Base-by-base conservation (phyloP, 805 yeast species). In the Ogataea ramenticola region DNA sequence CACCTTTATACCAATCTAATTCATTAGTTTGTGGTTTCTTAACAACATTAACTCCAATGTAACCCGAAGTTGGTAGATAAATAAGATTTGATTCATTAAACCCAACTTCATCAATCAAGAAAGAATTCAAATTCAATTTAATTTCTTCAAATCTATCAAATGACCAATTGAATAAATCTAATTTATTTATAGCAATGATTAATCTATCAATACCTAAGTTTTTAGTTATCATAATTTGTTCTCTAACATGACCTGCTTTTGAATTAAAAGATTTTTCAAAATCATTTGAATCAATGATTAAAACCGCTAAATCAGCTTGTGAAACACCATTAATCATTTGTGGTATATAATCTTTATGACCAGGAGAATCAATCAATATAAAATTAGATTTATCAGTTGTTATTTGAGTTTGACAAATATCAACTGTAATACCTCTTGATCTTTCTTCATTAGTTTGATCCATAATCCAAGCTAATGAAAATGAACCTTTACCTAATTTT, bases 401-500 rank as follows among this genome's bases (percentile, higher is more conserved):
- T 47, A 86, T 80, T 34, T 70, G 67, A 9, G 86, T 80, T 43
- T 82, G 80, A 45, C 86, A 80, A 29, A 85, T 77, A 55, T 86
- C 95, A 21, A 85, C 79, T 2, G 95, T 86, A 4, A 86, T 88
- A 40, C 95, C 95, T 41, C 90, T 69, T 9, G 67, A 49, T 50
- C 95, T 71, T 61, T 86, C 95, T 57, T 86, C 93, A 1, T 68
- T 61, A 0, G 91, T 83, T 57, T 84, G 90, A 60, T 86, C 95
- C 79, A 86, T 70, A 33, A 85, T 76, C 95, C 95, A 86, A 1
- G 95, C 95, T 41, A 85, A 67, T 4, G 91, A 86, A 64, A 86
- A 86, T 5, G 91, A 84, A 11, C 81, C 77, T 55, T 86, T 86
- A 4, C 95, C 95, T 1, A 72, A 68, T 39, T 70, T 72, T 33